These are phyloP conservation scores for Umbelopsis sp. DNA, from an alignment of 192 early-diverging fungal species.

Conservation along the genomic window DNA sequence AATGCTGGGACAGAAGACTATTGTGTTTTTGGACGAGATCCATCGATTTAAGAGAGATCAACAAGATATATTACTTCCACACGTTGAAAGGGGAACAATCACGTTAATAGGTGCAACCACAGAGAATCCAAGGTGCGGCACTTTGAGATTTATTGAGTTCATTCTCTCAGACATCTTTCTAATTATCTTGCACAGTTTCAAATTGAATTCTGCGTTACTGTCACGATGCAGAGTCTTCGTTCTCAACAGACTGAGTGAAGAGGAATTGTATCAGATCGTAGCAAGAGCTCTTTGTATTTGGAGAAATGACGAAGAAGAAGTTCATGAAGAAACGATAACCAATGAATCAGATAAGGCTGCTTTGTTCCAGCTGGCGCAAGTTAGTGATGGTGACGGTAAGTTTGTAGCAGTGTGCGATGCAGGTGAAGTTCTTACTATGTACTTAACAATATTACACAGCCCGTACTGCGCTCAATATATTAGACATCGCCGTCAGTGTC, in stretches of 20 bases:
- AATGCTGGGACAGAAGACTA: constrained; percentile 61
- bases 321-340: constrained; percentile 20
- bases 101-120: constrained; percentile 76
- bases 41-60: constrained; percentile 90
- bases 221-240: constrained; percentile 80
- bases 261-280: constrained; percentile 66
- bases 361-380: constrained; percentile 53
- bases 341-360: constrained; percentile 38
- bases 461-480: constrained; percentile 64
- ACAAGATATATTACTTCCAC: constrained; percentile 83
- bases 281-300: constrained; percentile 53
- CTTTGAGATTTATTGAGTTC: not conserved
- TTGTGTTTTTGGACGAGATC: constrained; percentile 88
- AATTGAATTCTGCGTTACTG: constrained; percentile 79
- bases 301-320: constrained; percentile 24
- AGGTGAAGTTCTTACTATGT: not conserved
- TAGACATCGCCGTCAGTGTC: constrained; percentile 57
- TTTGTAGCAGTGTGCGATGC: not conserved
- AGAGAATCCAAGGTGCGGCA: constrained; percentile 62
- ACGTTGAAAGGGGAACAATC: constrained; percentile 75
- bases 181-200: constrained; percentile 44
- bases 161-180: not conserved
- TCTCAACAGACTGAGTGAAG: constrained; percentile 61
- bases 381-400: constrained; percentile 81
- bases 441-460: constrained; percentile 33